Evolutionary conservation across 768 basidiomycete genomes (phyloP), one percentile per base, ranked within the genome.

Genomic region (Tulasnella sp.): DNA sequence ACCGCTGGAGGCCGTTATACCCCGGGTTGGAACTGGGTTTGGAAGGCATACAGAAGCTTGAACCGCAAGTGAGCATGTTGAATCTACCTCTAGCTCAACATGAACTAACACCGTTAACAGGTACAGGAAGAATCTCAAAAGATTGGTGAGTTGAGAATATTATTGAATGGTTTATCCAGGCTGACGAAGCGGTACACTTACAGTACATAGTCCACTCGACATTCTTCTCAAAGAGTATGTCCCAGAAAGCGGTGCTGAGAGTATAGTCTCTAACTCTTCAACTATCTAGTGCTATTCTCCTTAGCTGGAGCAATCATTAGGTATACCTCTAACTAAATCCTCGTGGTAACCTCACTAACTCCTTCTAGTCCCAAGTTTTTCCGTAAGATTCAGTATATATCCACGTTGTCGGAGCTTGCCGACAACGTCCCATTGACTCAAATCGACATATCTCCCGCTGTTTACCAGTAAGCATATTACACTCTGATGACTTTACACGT

Each of bases 1-100:
- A 84, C 87, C 24, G 82, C 87, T 1, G 88, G 85, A 22, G 76
- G 76, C 5, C 70, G 69, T 55, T 70, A 88, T 65, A 74, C 77
- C 2, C 88, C 88, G 4, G 73, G 75, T 22, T 89, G 85, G 85
- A 84, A 79, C 57, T 91, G 88, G 88, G 74, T 91, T 8, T 90
- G 87, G 87, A 88, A 84, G 60, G 83, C 85, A 0, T 89, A 89
- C 63, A 73, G 85, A 20, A 81, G 81, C 59, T 67, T 59, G 83
- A 39, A 85, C 73, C 61, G 71, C 83, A 47, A 88, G 86, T 58
- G 25, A 32, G 54, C 51, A 19, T 20, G 12, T 19, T 53, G 3
- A 12, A 19, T 35, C 3, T 15, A 32, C 16, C 35, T 54, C 10
- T 25, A 2, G 42, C 37, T 54, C 27, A 28, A 25, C 22, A 9